Evolutionary conservation across 208 protist genomes (phyloP).

Genomic region (Naegleria fowleri): DNA sequence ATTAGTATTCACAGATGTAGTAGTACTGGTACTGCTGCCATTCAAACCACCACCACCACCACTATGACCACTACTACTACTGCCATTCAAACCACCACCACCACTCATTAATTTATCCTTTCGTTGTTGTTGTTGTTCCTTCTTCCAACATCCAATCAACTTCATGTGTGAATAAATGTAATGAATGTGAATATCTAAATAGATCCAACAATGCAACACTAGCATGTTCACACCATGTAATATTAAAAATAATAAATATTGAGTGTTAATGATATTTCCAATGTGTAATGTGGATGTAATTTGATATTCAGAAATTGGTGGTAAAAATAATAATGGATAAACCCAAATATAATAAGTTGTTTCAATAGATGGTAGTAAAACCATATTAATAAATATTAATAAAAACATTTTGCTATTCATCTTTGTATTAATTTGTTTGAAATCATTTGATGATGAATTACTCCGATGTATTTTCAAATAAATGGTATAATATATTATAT

Average conservation of each 20-base stretch:
- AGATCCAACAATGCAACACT: background rate
- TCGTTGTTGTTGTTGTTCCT: background rate
- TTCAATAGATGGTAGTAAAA: background rate
- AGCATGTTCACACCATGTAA: background rate
- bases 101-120: too few relatives aligned
- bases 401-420: slow-evolving; percentile 1
- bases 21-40: too few relatives aligned
- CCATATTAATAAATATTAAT: slow-evolving; percentile 1
- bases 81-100: too few relatives aligned
- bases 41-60: too few relatives aligned
- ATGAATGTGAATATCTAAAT: background rate
- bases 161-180: background rate
- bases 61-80: too few relatives aligned
- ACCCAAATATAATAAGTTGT: background rate
- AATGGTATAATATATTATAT: background rate
- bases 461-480: background rate
- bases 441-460: background rate
- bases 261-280: background rate
- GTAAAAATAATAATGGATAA: slow-evolving; percentile 1
- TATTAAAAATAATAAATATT: background rate
- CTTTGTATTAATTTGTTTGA: background rate
- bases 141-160: background rate
- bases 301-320: background rate
- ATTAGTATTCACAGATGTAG: too few relatives aligned
- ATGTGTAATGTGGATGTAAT: background rate